A percentile compares a stretch with the other conserved stretches of the same genome.
Evolutionary conservation across 164 flowering plant genomes (phyloP).

Genomic region (Nelumbo lutea): DNA sequence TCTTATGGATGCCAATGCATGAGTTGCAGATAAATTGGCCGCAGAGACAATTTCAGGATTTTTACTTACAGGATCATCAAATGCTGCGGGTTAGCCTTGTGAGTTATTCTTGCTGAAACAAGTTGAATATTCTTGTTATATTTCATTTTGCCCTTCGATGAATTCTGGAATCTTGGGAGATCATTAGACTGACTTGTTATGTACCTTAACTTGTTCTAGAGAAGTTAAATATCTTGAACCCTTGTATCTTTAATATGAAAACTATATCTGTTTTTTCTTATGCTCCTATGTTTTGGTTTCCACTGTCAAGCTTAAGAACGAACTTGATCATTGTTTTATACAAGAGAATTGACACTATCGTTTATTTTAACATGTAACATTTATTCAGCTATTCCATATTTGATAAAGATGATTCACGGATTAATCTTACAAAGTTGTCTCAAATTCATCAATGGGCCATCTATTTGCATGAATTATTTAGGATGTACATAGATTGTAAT

Average conservation of each 20-base stretch:
- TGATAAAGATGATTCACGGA: too few relatives aligned
- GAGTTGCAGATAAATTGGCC: slow-evolving; percentile 14
- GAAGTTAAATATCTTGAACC: neutral
- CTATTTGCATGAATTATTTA: too few relatives aligned
- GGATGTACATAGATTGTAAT: too few relatives aligned
- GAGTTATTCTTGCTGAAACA: slow-evolving; percentile 7
- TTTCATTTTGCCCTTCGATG: neutral
- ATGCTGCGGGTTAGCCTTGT: slow-evolving; percentile 14
- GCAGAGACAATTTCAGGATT: slow-evolving; percentile 15
- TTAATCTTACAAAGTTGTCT: too few relatives aligned
- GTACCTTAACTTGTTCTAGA: neutral
- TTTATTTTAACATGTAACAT: neutral
- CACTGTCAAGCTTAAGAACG: neutral
- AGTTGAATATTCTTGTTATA: slow-evolving; percentile 7
- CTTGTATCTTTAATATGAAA: slow-evolving; percentile 3
- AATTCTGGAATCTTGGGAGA: neutral
- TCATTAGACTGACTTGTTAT: neutral
- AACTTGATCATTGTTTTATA: neutral
- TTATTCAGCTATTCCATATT: neutral
- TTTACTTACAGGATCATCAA: slow-evolving; percentile 8
- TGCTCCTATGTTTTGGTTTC: neutral
- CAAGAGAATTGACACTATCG: neutral
- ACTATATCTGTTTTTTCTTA: neutral
- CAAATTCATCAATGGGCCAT: too few relatives aligned
- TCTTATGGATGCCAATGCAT: neutral